phyloP scores from a whole-genome alignment of 306 rosid species.

The Cucumis cinereus region DNA sequence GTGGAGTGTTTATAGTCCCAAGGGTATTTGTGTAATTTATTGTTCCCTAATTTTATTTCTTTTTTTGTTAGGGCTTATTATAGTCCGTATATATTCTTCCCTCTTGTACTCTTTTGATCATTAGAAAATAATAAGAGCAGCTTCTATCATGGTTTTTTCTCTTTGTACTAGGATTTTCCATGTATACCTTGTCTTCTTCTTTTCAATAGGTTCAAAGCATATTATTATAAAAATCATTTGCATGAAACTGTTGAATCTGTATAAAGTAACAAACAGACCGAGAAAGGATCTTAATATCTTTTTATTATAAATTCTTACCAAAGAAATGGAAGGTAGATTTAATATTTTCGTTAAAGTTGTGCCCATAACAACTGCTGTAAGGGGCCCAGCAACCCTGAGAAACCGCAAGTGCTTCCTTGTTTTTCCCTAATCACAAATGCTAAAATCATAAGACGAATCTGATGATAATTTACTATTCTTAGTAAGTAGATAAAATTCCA shows the following conservation, averaged over 20 bases:
- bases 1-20: no score
- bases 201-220: background rate
- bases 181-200: no score
- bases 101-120: no score
- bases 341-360: constrained; percentile 51
- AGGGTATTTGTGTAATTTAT: no score
- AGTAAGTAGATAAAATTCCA: constrained; percentile 16
- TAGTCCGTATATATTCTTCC: no score
- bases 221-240: background rate
- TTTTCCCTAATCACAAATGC: constrained; percentile 57
- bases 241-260: background rate
- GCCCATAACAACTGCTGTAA: constrained; percentile 76
- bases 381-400: constrained; percentile 92
- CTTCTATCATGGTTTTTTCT: no score
- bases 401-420: constrained; percentile 69
- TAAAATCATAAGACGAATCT: constrained; percentile 17
- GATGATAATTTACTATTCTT: constrained; percentile 9
- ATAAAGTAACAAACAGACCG: background rate
- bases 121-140: no score
- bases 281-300: background rate
- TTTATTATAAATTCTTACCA: constrained; percentile 44
- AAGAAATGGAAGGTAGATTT: constrained; percentile 66
- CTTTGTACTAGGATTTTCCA: no score
- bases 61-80: no score
- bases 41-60: no score